Evolutionary conservation across 2,329 filamentous ascomycete genomes (phyloP), one percentile per base, ranked within the genome.

Genomic region (Domatiomyces catenatus): DNA sequence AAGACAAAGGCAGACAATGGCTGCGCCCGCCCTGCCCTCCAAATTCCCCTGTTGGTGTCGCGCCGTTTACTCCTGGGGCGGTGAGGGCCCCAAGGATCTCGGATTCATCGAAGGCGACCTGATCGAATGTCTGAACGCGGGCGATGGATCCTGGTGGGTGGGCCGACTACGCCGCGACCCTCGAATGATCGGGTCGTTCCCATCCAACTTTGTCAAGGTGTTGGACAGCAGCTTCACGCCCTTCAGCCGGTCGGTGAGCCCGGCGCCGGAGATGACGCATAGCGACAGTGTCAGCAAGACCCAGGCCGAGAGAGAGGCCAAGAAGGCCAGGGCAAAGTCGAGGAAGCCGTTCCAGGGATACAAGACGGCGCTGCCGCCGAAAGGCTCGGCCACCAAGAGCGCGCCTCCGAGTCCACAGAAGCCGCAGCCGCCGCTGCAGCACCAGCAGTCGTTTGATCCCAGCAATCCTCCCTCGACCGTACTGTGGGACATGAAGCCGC

Each of bases 71-170:
- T 94, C 87, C 17, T 94, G 86, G 85, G 86, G 87, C 67, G 88
- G 88, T 72, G 88, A 94, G 81, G 90, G 84, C 20, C 94, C 94
- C 72, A 81, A 84, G 66, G 92, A 98, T 65, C 76, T 98, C 52
- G 92, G 92, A 15, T 98, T 98, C 68, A 84, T 98, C 59, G 92
- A 98, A 68, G 92, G 92, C 56, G 92, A 98, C 68, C 70, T 98
- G 58, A 98, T 98, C 66, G 92, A 98, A 77, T 95, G 90, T 63
- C 75, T 98, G 49, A 98, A 98, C 66, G 92, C 92, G 18, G 92
- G 92, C 56, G 92, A 98, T 69, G 92, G 92, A 48, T 89, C 86
- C 46, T 98, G 92, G 92, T 98, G 92, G 92, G 94, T 89, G 69
- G 92, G 92, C 46, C 80, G 90, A 56, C 70, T 98, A 63, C 86